phyloP scores from a whole-genome alignment of 2,329 filamentous ascomycete species.

The Orbilia brochopaga region DNA sequence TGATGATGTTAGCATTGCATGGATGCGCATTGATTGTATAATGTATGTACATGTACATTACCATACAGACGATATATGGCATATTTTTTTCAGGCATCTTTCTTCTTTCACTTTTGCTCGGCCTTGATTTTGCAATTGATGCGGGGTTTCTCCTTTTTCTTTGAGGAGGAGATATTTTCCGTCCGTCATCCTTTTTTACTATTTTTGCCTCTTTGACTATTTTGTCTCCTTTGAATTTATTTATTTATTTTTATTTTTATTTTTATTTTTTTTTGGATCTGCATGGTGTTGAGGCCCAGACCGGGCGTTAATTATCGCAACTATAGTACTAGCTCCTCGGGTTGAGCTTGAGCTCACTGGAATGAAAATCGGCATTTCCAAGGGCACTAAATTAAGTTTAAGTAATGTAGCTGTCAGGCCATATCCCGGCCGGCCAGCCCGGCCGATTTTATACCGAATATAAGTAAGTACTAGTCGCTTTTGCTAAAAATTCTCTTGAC shows the following conservation, averaged over 20 bases:
- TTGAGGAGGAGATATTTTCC: too few species aligned
- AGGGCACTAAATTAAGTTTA: not conserved
- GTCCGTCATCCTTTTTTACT: too few species aligned
- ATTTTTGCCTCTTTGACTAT: too few species aligned
- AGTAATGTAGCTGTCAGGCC: conserved; percentile 40
- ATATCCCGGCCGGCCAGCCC: conserved; percentile 26
- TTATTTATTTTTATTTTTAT: not conserved
- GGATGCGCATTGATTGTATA: not conserved
- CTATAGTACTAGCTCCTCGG: not conserved
- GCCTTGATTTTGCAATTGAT: too few species aligned
- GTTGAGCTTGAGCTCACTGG: not conserved
- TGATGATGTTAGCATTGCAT: too few species aligned
- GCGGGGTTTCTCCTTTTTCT: too few species aligned
- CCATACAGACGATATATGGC: too few species aligned
- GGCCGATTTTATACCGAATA: conserved; percentile 10
- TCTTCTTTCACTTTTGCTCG: too few species aligned
- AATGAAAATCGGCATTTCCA: not conserved
- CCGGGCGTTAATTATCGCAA: not conserved
- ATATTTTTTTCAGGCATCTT: too few species aligned
- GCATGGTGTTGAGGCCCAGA: not conserved
- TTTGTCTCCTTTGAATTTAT: too few species aligned
- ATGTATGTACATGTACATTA: not conserved
- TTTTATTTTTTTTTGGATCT: not conserved
- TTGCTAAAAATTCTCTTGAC: too few species aligned
- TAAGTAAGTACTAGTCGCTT: conserved; percentile 13